Base-by-base conservation (phyloP, 352 stramenopile species). In the Pythium brachiatum region DNA sequence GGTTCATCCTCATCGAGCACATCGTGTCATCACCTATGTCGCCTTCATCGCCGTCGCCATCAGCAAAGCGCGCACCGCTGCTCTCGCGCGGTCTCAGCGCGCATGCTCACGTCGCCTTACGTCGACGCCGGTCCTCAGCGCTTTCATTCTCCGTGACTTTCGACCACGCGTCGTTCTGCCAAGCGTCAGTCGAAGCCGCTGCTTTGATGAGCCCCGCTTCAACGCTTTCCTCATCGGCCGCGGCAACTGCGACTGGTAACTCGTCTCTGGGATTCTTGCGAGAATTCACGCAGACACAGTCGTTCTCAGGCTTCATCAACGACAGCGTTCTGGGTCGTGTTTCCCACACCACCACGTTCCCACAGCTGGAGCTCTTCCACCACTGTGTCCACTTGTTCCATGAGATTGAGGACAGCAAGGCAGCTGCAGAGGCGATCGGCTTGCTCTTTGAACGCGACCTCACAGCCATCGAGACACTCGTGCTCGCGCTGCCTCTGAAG, bases 261-360 rank as follows among this genome's bases (percentile, higher is more conserved):
- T 62, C 61, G 2, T 21, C 61, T 9, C 6, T 57, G 41, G 86
- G 53, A 1, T 73, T 89, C 50, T 56, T 86, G 11, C 34, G 51
- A 12, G 81, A 86, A 32, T 86, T 90, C 55, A 79, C 69, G 11
- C 74, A 86, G 58, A 87, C 79, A 2, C 79, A 90, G 62, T 78
- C 65, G 34, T 90, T 90, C 53, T 65, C 73, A 9, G 71, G 76
- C 41, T 89, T 90, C 31, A 62, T 89, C 27, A 85, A 88, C 29
- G 81, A 86, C 57, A 82, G 72, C 41, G 75, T 88, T 15, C 73
- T 89, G 25, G 79, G 51, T 7, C 64, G 60, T 2, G 55, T 73
- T 18, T 75, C 63, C 47, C 69, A 79, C 60, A 62, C 68, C 16
- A 60, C 66, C 11, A 63, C 65, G 44, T 75, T 72, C 60, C 64